A percentile compares a stretch with the other conserved stretches of the same genome.
Evolutionary conservation across 2,329 filamentous ascomycete species (phyloP).

Genomic region (Podosphaera fusca): DNA sequence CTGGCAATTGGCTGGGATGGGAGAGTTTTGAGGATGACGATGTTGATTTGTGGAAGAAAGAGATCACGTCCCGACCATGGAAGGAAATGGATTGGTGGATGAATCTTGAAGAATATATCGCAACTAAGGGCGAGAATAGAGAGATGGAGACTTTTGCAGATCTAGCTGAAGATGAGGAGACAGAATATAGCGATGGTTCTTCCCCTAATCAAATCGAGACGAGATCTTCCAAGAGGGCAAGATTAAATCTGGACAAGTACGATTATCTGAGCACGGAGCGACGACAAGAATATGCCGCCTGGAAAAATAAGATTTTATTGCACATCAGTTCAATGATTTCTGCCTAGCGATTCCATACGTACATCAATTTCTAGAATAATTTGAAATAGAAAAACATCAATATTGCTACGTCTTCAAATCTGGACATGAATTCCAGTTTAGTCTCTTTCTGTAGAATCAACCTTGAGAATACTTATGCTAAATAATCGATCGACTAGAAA

Average conservation of each 20-base stretch:
- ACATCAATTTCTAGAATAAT: not conserved
- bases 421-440: too few species aligned
- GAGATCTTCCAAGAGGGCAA: constrained; percentile 2
- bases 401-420: not conserved
- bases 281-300: constrained; percentile 34
- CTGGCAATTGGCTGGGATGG: constrained; percentile 29
- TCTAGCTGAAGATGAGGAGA: constrained; percentile 15
- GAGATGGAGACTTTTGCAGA: constrained; percentile 15
- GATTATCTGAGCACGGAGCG: constrained; percentile 46
- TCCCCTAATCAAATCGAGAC: not conserved
- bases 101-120: constrained; percentile 24
- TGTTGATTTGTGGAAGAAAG: constrained; percentile 36
- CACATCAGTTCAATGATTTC: constrained; percentile 25
- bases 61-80: constrained; percentile 26
- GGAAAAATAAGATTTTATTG: constrained; percentile 37
- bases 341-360: not conserved
- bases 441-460: too few species aligned
- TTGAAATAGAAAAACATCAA: not conserved
- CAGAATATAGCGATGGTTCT: not conserved
- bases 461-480: too few species aligned
- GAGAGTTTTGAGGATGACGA: constrained; percentile 24
- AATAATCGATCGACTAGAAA: too few species aligned
- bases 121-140: constrained; percentile 15
- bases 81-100: constrained; percentile 33
- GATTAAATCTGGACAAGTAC: constrained; percentile 37